phyloP scores from a whole-genome alignment of 345 rosid species.

The Citrus inodora region DNA sequence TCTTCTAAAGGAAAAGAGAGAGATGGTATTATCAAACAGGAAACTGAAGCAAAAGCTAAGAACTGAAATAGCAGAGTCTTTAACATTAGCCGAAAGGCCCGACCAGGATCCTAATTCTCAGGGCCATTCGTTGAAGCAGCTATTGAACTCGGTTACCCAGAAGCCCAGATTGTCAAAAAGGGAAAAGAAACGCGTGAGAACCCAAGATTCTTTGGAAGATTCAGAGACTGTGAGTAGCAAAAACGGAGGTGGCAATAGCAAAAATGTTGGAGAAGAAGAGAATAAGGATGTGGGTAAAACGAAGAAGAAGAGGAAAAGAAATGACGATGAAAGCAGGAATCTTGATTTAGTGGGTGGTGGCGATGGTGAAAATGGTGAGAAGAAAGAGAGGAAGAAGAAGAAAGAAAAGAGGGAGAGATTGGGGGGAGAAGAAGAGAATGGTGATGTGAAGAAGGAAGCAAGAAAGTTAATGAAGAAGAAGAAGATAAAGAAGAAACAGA shows the following conservation, averaged over 20 bases:
- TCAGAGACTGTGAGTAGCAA: slow-evolving; percentile 4
- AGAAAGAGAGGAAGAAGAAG: slow-evolving; percentile 21
- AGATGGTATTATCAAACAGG: slow-evolving; percentile 88
- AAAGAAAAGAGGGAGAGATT: slow-evolving; percentile 15
- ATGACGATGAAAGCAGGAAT: slow-evolving; percentile 14
- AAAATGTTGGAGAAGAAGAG: background rate
- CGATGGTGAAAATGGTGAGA: slow-evolving; percentile 20
- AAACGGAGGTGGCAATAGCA: background rate
- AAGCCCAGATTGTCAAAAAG: slow-evolving; percentile 75
- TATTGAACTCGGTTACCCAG: slow-evolving; percentile 50
- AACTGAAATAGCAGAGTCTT: slow-evolving; percentile 37
- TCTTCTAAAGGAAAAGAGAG: background rate
- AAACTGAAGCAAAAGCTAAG: slow-evolving; percentile 86
- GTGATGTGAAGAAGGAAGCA: slow-evolving; percentile 4
- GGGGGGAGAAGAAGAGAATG: slow-evolving; percentile 32
- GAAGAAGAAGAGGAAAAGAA: slow-evolving; percentile 20
- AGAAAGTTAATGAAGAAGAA: slow-evolving; percentile 12
- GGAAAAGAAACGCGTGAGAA: slow-evolving; percentile 54
- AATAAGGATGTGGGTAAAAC: slow-evolving; percentile 3
- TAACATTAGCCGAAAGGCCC: slow-evolving; percentile 23
- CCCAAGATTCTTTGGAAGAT: slow-evolving; percentile 21
- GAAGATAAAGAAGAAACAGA: slow-evolving; percentile 4
- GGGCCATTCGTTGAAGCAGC: slow-evolving; percentile 47
- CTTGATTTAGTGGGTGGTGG: background rate
- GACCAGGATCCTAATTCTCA: slow-evolving; percentile 24